phyloP scores from a whole-genome alignment of 176 grass and related monocot genomes.

The Oryza glumipatula region DNA sequence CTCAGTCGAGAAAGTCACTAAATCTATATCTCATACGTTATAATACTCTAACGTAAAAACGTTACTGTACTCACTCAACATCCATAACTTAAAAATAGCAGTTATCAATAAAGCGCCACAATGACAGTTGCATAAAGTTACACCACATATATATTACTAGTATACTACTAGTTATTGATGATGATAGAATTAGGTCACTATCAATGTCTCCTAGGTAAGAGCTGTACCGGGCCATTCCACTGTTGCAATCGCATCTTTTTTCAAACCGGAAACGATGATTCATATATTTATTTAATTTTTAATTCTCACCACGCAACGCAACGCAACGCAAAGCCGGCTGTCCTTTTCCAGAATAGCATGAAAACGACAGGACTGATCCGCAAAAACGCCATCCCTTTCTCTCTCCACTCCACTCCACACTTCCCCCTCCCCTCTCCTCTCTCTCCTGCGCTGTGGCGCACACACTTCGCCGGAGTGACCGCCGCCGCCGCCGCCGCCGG shows the following conservation, averaged over 20 bases:
- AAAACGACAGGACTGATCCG: slow-evolving; percentile 43
- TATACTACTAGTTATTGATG: no score
- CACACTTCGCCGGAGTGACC: slow-evolving; percentile 20
- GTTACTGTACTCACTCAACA: no score
- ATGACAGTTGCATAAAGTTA: no score
- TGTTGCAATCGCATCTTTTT: neutral
- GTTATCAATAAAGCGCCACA: no score
- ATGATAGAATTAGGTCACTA: no score
- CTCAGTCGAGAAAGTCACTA: no score
- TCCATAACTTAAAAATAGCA: no score
- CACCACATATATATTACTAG: no score
- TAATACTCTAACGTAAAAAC: no score
- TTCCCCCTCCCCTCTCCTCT: neutral
- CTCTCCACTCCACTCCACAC: neutral
- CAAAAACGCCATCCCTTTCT: slow-evolving; percentile 17
- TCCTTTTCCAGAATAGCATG: slow-evolving; percentile 40
- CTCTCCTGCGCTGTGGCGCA: slow-evolving; percentile 11
- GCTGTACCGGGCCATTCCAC: rapidly evolving
- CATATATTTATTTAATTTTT: neutral
- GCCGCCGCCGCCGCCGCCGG: neutral
- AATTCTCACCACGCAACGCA: no score
- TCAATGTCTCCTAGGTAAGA: no score
- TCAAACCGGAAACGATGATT: neutral
- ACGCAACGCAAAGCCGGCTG: neutral
- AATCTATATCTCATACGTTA: no score